Conservation (phyloP, 495 filamentous ascomycete species). For the Penicillium soppii region DNA sequence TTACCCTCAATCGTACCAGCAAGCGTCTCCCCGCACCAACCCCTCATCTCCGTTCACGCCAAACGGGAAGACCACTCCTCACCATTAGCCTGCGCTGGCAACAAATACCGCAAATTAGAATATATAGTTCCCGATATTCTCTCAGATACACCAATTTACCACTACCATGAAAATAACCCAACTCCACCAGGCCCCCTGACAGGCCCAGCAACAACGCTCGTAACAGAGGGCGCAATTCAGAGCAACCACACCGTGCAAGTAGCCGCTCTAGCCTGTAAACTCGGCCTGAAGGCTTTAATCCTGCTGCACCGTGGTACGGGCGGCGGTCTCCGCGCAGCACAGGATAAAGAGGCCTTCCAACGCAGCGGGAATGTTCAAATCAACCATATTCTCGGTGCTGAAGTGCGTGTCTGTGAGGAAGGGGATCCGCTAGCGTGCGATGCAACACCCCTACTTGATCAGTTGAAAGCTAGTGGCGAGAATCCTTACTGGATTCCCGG, state of each 20-base stretch:
- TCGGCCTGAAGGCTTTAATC: slow-evolving; percentile 27
- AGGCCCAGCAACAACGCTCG: slow-evolving; percentile 29
- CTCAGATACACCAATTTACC: slow-evolving; percentile 13
- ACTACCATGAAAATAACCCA: slow-evolving; percentile 23
- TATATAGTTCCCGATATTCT: slow-evolving; percentile 42
- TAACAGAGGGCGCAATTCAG: slow-evolving; percentile 44
- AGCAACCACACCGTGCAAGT: slow-evolving; percentile 46
- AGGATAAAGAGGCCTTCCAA: slow-evolving; percentile 18
- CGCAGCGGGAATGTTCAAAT: slow-evolving; percentile 33
- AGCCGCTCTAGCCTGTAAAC: slow-evolving; percentile 26
- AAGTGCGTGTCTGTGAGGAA: slow-evolving; percentile 34
- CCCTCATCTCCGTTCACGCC: slow-evolving; percentile 28
- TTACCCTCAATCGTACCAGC: slow-evolving; percentile 20
- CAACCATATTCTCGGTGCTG: slow-evolving; percentile 34
- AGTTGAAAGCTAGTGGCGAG: slow-evolving; percentile 13
- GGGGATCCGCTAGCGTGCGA: slow-evolving; percentile 11
- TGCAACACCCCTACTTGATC: slow-evolving; percentile 21
- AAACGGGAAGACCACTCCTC: slow-evolving; percentile 43
- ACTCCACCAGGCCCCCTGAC: not conserved
- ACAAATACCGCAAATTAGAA: slow-evolving; percentile 48
- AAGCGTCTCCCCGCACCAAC: slow-evolving; percentile 7
- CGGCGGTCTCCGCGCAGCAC: slow-evolving; percentile 18
- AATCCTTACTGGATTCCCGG: slow-evolving; percentile 39
- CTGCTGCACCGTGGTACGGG: slow-evolving; percentile 33
- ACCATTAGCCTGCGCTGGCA: slow-evolving; percentile 37